Percentiles rank a stretch among this genome's conserved stretches.
Evolutionary conservation across 2,329 filamentous ascomycete genomes (phyloP).

Genomic region (Beauveria varroae): DNA sequence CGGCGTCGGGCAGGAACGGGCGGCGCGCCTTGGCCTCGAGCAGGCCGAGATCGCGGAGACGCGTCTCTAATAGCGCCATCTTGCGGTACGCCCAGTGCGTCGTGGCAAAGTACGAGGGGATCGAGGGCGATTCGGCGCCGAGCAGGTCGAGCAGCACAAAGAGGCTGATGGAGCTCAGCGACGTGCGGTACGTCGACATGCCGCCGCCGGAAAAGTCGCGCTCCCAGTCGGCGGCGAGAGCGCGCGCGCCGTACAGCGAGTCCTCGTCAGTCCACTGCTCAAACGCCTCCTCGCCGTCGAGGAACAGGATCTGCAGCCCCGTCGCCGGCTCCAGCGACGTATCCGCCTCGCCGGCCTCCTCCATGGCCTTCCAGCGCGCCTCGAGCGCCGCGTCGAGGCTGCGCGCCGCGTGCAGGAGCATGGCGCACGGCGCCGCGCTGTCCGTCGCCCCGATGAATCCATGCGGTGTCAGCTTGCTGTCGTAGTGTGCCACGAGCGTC

Average conservation of each 20-base stretch:
- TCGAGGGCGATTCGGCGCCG: slow-evolving; percentile 56
- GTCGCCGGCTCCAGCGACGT: slow-evolving; percentile 62
- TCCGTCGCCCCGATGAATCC: slow-evolving; percentile 94
- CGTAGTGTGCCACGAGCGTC: slow-evolving; percentile 90
- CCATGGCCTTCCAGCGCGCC: slow-evolving; percentile 72
- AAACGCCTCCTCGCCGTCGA: slow-evolving; percentile 96
- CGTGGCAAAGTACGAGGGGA: slow-evolving; percentile 81
- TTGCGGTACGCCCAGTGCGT: slow-evolving; percentile 90
- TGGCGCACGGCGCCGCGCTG: slow-evolving; percentile 88
- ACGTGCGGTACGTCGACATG: slow-evolving; percentile 66
- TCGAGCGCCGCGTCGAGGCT: slow-evolving; percentile 74
- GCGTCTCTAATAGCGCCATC: slow-evolving; percentile 65
- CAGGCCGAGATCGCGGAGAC: slow-evolving; percentile 59
- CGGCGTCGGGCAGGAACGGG: slow-evolving; percentile 58
- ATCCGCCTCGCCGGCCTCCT: slow-evolving; percentile 46
- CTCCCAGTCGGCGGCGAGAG: slow-evolving; percentile 80
- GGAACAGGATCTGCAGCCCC: slow-evolving; percentile 79
- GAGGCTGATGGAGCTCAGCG: slow-evolving; percentile 71
- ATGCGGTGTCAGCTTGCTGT: slow-evolving; percentile 69
- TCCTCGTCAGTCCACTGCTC: slow-evolving; percentile 70
- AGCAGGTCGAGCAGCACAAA: slow-evolving; percentile 91
- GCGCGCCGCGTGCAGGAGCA: slow-evolving; percentile 79
- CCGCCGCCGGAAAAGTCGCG: slow-evolving; percentile 57
- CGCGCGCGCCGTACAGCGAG: slow-evolving; percentile 79
- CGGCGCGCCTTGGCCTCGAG: slow-evolving; percentile 50